These are phyloP conservation scores for Coemansia sp. DNA, from an alignment of 371 early-diverging fungal species.

Conservation along the genomic window DNA sequence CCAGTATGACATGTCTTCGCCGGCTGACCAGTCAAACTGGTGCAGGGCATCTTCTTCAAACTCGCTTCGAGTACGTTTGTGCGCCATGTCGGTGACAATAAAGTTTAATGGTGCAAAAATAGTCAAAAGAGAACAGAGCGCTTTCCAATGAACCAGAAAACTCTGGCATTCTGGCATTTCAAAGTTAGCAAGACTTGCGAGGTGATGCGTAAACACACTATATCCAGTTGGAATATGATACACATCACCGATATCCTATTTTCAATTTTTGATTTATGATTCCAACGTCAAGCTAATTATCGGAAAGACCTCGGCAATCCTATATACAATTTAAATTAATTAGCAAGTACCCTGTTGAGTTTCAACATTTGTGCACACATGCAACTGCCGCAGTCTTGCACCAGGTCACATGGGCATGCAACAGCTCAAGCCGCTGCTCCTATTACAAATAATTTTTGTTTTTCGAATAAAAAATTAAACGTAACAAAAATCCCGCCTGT, in stretches of 20 bases:
- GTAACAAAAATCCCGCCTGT: not conserved
- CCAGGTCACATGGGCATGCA: not conserved
- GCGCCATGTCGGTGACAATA: constrained; percentile 1
- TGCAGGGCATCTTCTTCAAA: not conserved
- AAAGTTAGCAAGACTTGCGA: not conserved
- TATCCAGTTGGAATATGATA: not conserved
- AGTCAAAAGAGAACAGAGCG: no score
- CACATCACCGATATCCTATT: not conserved
- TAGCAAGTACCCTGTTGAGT: no score
- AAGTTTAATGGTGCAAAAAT: no score
- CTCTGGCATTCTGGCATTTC: not conserved
- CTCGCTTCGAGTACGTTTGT: constrained; percentile 10
- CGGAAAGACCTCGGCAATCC: not conserved
- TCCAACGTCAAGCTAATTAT: not conserved
- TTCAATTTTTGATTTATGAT: not conserved
- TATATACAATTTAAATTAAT: not conserved
- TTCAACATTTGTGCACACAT: not conserved
- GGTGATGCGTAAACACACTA: not conserved
- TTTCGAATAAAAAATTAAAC: not conserved
- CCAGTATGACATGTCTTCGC: constrained; percentile 24
- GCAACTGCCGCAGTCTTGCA: not conserved
- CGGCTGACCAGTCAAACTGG: constrained; percentile 26
- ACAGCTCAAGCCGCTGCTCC: not conserved
- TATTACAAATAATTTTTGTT: not conserved
- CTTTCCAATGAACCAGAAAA: no score